Conservation (phyloP, 495 filamentous ascomycete species). For the Hypoxylon trugodes region DNA sequence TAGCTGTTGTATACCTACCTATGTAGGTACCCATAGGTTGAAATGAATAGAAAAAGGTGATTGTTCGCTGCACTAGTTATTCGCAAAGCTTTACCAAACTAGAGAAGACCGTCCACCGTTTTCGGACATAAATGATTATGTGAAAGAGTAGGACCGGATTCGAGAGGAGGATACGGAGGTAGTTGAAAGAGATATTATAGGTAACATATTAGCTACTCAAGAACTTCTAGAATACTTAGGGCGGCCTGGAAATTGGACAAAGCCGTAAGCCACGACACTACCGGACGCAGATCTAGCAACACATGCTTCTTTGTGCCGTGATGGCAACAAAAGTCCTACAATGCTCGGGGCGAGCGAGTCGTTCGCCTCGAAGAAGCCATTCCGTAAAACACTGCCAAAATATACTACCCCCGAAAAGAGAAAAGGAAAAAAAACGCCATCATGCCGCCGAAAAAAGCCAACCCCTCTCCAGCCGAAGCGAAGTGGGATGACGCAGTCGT, state of each 20-base stretch:
- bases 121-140: conserved; percentile 5
- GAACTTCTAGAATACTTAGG: background rate
- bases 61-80: background rate
- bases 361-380: background rate
- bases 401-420: background rate
- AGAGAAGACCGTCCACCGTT: conserved; percentile 11
- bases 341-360: conserved; percentile 9
- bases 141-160: conserved; percentile 24
- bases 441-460: too few species aligned
- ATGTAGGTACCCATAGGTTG: too few species aligned
- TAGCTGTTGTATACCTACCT: too few species aligned
- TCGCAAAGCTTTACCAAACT: background rate
- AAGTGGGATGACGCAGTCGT: too few species aligned
- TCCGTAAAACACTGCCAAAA: background rate
- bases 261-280: conserved; percentile 2
- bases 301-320: conserved; percentile 22
- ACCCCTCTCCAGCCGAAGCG: too few species aligned
- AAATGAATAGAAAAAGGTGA: background rate
- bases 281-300: conserved; percentile 18
- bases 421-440: too few species aligned
- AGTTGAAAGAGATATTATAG: background rate
- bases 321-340: conserved; percentile 23
- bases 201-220: background rate
- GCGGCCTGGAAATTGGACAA: conserved; percentile 18
- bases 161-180: background rate